Percentiles rank a stretch among this genome's conserved stretches.
These are phyloP conservation scores for Hypoxylon sp. DNA, from an alignment of 2,329 filamentous ascomycete species.

Conservation along the genomic window DNA sequence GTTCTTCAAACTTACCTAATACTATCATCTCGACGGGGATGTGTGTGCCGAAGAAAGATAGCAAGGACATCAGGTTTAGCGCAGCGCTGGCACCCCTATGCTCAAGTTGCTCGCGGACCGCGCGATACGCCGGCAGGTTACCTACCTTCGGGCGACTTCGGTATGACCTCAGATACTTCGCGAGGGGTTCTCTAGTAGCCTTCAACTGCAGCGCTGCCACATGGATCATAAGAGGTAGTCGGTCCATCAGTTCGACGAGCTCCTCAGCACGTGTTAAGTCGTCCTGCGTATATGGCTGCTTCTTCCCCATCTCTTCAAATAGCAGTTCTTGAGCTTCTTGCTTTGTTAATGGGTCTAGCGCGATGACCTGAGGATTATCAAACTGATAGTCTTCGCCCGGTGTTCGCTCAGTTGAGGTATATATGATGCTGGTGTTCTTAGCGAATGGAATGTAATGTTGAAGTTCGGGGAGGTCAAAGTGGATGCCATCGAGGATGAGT, in stretches of 20 bases:
- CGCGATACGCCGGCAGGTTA: constrained; percentile 63
- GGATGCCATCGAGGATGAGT: constrained; percentile 76
- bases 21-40: constrained; percentile 76
- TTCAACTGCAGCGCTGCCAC: constrained; percentile 74
- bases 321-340: constrained; percentile 73
- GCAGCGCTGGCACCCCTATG: constrained; percentile 66
- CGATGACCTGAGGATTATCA: constrained; percentile 71
- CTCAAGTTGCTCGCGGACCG: constrained; percentile 65
- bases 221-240: constrained; percentile 77
- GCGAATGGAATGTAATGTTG: constrained; percentile 75
- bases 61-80: constrained; percentile 73
- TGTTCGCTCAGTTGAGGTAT: constrained; percentile 75
- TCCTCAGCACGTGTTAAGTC: constrained; percentile 72
- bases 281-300: constrained; percentile 66
- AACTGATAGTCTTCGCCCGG: constrained; percentile 68
- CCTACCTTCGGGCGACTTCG: constrained; percentile 69
- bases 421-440: constrained; percentile 74
- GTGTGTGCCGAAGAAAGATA: constrained; percentile 76
- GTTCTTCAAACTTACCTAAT: constrained; percentile 61
- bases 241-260: constrained; percentile 74
- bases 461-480: constrained; percentile 71
- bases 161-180: constrained; percentile 72
- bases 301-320: constrained; percentile 73
- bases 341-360: constrained; percentile 67
- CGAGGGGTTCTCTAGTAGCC: constrained; percentile 72